These are phyloP conservation scores for Oleoguttula mirabilis DNA, from an alignment of 495 filamentous ascomycete genomes.

Conservation along the genomic window DNA sequence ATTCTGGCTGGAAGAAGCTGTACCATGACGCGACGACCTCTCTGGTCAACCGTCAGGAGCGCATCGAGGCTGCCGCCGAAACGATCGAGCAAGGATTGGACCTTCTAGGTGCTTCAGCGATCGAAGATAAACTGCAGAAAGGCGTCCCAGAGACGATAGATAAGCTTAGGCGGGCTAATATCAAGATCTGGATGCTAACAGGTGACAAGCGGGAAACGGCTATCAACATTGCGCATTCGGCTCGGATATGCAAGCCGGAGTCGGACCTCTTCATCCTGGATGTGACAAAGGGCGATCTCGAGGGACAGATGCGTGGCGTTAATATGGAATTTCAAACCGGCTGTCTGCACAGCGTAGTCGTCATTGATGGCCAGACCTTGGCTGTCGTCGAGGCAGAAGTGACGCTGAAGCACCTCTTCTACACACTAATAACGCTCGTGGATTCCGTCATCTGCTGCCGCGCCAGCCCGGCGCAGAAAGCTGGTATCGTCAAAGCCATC, in stretches of 20 bases:
- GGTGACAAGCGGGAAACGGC: conserved; percentile 94
- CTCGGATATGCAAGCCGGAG: conserved; percentile 75
- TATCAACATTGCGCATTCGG: conserved; percentile 86
- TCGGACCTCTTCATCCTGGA: conserved; percentile 74
- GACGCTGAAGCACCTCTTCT: conserved; percentile 53
- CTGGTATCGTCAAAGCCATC: conserved; percentile 67
- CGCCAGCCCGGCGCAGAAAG: conserved; percentile 82
- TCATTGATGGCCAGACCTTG: conserved; percentile 80
- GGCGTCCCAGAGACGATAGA: conserved; percentile 89
- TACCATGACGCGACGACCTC: conserved; percentile 76
- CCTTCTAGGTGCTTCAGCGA: conserved; percentile 75
- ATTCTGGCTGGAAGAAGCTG: conserved; percentile 62
- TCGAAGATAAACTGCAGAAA: conserved; percentile 86
- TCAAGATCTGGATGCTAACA: conserved; percentile 96
- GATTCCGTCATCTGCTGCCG: conserved; percentile 92
- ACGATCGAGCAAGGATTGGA: conserved; percentile 72
- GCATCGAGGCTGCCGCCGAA: conserved; percentile 68
- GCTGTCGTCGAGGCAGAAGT: conserved; percentile 54
- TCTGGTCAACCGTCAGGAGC: conserved; percentile 63
- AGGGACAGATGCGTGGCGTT: conserved; percentile 47
- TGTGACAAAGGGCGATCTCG: conserved; percentile 52
- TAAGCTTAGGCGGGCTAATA: conserved; percentile 78
- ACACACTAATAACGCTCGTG: conserved; percentile 62
- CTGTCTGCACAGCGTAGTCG: conserved; percentile 69
- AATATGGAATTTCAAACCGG: conserved; percentile 53